Conservation (phyloP, 208 protist genomes). For the Acanthamoeba sp. region DNA sequence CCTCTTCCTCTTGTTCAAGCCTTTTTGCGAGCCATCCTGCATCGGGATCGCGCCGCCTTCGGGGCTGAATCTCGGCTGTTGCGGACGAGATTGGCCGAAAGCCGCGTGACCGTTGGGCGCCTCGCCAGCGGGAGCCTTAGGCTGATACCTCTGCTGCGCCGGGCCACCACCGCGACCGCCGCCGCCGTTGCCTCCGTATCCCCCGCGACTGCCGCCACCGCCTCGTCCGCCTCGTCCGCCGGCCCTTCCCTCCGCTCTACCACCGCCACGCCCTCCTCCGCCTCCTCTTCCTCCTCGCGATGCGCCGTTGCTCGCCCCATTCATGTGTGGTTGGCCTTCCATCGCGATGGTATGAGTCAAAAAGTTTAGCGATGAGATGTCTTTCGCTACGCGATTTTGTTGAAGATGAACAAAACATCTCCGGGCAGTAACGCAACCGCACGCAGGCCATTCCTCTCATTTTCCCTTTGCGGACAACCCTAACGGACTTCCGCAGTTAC, state of each 20-base stretch:
- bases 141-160: neutral
- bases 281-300: neutral
- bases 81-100: neutral
- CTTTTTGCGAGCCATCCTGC: neutral
- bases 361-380: neutral
- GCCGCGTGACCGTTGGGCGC: neutral
- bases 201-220: neutral
- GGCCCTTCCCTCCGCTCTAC: neutral
- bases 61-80: neutral
- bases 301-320: neutral
- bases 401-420: neutral
- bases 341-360: neutral
- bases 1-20: neutral
- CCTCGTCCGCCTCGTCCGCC: neutral
- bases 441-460: neutral
- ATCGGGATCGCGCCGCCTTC: neutral
- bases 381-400: neutral
- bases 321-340: neutral
- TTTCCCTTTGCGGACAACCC: neutral
- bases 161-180: neutral
- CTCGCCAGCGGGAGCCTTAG: neutral
- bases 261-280: neutral
- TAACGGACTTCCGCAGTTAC: neutral
- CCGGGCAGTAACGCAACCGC: neutral
- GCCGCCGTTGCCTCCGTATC: neutral